Percentiles rank a stretch among this genome's conserved stretches.
These are phyloP conservation scores for Cryptococcus amylolentus DNA, from an alignment of 1,284 basidiomycete species.

Conservation along the genomic window DNA sequence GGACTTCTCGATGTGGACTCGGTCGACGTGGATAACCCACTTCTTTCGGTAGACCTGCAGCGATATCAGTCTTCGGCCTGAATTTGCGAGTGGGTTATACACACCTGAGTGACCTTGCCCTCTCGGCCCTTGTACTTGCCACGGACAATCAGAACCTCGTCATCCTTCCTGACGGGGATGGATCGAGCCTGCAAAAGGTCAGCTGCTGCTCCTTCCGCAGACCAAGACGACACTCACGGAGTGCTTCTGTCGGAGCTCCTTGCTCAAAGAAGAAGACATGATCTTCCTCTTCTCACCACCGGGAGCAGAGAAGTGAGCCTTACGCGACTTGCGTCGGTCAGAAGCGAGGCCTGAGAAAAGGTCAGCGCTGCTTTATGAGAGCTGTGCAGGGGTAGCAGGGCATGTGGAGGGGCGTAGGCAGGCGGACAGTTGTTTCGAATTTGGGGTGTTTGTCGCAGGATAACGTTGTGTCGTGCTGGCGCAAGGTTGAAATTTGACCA, in stretches of 20 bases:
- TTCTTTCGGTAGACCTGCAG: constrained; percentile 96
- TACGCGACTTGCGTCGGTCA: constrained; percentile 87
- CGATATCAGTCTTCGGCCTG: neutral
- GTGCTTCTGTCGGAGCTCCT: constrained; percentile 91
- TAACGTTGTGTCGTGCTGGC: neutral
- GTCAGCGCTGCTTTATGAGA: neutral
- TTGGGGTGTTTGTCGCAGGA: neutral
- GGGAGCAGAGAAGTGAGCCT: constrained; percentile 91
- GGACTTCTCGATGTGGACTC: constrained; percentile 96
- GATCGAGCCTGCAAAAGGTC: constrained; percentile 67
- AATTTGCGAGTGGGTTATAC: constrained; percentile 8
- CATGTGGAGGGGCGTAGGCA: neutral
- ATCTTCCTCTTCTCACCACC: constrained; percentile 94
- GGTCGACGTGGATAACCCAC: constrained; percentile 98
- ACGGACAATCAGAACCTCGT: constrained; percentile 94
- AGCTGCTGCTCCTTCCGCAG: constrained; percentile 2
- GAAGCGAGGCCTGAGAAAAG: constrained; percentile 43
- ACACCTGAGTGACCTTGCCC: constrained; percentile 83
- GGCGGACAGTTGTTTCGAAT: neutral
- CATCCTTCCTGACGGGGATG: constrained; percentile 94
- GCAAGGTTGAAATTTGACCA: neutral
- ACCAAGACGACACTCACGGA: constrained; percentile 61
- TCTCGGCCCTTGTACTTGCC: constrained; percentile 98
- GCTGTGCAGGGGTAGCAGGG: neutral
- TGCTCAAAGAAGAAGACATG: constrained; percentile 93